These are phyloP conservation scores for Aureobasidium sp. DNA, from an alignment of 2,329 filamentous ascomycete species.

Conservation along the genomic window DNA sequence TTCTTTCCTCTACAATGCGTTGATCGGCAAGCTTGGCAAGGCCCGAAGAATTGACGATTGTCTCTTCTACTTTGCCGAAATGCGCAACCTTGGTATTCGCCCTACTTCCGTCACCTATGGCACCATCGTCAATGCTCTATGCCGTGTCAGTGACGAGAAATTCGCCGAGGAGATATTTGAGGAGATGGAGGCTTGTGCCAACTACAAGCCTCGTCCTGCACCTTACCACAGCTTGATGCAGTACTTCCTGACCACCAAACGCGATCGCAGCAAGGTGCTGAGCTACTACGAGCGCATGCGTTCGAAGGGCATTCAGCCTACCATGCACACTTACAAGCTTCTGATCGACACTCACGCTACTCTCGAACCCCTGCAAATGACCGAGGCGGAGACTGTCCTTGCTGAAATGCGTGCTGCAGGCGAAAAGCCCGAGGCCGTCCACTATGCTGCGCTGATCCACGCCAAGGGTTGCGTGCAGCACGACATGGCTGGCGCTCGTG, in stretches of 20 bases:
- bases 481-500: constrained; percentile 76
- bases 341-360: constrained; percentile 93
- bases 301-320: constrained; percentile 76
- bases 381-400: constrained; percentile 76
- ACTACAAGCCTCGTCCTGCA: constrained; percentile 95
- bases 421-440: constrained; percentile 77
- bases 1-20: constrained; percentile 94
- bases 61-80: constrained; percentile 95
- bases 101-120: constrained; percentile 97
- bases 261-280: constrained; percentile 87
- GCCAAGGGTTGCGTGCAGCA: constrained; percentile 91
- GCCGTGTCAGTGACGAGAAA: constrained; percentile 93
- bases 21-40: constrained; percentile 97
- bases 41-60: constrained; percentile 97
- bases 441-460: constrained; percentile 93
- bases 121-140: constrained; percentile 95
- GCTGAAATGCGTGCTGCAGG: constrained; percentile 68
- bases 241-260: constrained; percentile 96
- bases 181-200: constrained; percentile 97
- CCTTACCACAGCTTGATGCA: constrained; percentile 99
- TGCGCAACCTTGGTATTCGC: constrained; percentile 86
- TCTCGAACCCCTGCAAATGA: constrained; percentile 84
- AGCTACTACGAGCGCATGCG: constrained; percentile 95
- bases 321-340: constrained; percentile 94
- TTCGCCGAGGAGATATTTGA: constrained; percentile 97